A percentile compares a stretch with the other conserved stretches of the same genome.
phyloP scores from a whole-genome alignment of 2,329 filamentous ascomycete genomes.

The Dactylonectria estremocensis region DNA sequence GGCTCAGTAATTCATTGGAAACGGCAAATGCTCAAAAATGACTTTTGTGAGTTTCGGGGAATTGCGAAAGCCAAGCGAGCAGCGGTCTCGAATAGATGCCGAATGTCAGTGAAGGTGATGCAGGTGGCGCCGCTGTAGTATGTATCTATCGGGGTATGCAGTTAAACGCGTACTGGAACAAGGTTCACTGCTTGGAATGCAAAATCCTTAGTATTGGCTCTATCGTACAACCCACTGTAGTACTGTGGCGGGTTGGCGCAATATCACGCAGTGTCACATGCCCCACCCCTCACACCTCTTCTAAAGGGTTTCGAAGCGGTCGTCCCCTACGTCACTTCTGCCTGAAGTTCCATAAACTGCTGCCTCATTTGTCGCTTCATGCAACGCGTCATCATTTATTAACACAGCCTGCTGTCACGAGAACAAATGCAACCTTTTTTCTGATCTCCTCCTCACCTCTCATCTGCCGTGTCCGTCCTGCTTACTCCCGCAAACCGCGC shows the following conservation, averaged over 20 bases:
- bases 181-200: not conserved
- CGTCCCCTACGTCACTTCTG: not conserved
- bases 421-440: not conserved
- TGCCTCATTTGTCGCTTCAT: constrained; percentile 10
- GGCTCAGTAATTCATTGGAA: not conserved
- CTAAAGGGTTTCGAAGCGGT: too few relatives aligned
- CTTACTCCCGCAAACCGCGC: not conserved
- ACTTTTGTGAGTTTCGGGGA: constrained; percentile 5
- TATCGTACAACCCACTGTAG: too few relatives aligned
- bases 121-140: too few relatives aligned
- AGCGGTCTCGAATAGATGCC: too few relatives aligned
- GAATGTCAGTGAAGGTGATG: too few relatives aligned
- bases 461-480: not conserved
- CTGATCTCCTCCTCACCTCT: not conserved
- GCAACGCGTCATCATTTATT: constrained; percentile 6
- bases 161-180: not conserved
- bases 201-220: not conserved
- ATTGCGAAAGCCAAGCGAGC: not conserved
- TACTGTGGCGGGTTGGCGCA: not conserved
- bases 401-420: not conserved
- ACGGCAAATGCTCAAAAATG: not conserved
- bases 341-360: constrained; percentile 2
- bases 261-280: too few relatives aligned
- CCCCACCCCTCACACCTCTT: too few relatives aligned
- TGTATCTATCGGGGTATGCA: too few relatives aligned